A percentile compares a stretch with the other conserved stretches of the same genome.
These are phyloP conservation scores for Xylaria cubensis DNA, from an alignment of 495 filamentous ascomycete species.

Conservation along the genomic window DNA sequence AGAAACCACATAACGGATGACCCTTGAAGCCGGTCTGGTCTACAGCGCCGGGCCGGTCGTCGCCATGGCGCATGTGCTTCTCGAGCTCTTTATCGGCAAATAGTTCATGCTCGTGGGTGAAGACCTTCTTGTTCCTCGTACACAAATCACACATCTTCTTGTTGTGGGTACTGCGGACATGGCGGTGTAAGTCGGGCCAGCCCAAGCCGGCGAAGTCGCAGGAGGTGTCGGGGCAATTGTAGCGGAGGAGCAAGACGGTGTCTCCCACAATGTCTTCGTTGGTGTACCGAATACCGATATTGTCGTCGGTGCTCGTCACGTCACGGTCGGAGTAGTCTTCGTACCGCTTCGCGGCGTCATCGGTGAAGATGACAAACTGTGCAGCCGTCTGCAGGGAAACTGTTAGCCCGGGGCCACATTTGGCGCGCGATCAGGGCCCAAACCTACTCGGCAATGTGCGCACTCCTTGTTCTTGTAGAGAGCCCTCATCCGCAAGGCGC, in stretches of 20 bases:
- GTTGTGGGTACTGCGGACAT: slow-evolving; percentile 81
- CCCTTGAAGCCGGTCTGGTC: slow-evolving; percentile 97
- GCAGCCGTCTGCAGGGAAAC: slow-evolving; percentile 66
- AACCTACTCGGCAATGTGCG: slow-evolving; percentile 85
- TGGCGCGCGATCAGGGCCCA: neutral
- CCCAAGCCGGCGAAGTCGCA: slow-evolving; percentile 91
- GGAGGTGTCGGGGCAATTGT: slow-evolving; percentile 86
- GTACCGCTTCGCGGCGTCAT: slow-evolving; percentile 77
- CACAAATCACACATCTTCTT: slow-evolving; percentile 96
- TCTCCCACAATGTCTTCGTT: slow-evolving; percentile 86
- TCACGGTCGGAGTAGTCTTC: slow-evolving; percentile 78
- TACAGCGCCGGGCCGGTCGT: slow-evolving; percentile 86
- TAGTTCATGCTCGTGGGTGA: slow-evolving; percentile 97
- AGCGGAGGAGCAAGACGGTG: slow-evolving; percentile 83
- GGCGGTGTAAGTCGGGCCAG: slow-evolving; percentile 92
- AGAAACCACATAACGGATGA: slow-evolving; percentile 94
- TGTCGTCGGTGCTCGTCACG: slow-evolving; percentile 76
- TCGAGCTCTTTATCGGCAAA: slow-evolving; percentile 81
- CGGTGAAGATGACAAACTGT: slow-evolving; percentile 88
- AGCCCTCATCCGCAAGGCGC: slow-evolving; percentile 83
- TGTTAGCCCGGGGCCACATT: slow-evolving; percentile 27
- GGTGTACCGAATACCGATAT: slow-evolving; percentile 89
- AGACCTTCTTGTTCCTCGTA: slow-evolving; percentile 94
- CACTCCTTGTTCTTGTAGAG: slow-evolving; percentile 96
- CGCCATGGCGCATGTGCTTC: slow-evolving; percentile 88